Evolutionary conservation across 2,329 filamentous ascomycete species (phyloP).

Genomic region (Aureobasidium vineae): DNA sequence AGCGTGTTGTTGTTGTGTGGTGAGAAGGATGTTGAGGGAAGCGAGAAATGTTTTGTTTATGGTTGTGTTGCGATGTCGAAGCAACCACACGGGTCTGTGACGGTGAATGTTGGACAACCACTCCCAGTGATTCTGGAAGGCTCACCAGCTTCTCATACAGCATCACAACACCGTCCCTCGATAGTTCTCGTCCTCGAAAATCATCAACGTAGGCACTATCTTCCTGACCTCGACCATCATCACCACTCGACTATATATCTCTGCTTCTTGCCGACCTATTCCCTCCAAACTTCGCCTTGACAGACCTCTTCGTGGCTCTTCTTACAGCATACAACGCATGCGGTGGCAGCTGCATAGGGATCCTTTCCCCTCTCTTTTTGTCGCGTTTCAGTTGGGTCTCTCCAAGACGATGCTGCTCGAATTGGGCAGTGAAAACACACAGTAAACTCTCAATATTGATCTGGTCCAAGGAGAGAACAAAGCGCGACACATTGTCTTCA

Average conservation of each 20-base stretch:
- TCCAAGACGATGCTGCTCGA: too few species aligned
- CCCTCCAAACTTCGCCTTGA: constrained; percentile 32
- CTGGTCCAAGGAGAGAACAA: too few species aligned
- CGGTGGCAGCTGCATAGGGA: too few species aligned
- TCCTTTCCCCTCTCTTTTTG: too few species aligned
- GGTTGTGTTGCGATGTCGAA: background rate
- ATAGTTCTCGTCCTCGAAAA: background rate
- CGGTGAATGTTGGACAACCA: background rate
- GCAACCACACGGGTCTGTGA: background rate
- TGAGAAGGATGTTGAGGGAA: background rate
- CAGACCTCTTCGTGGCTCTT: too few species aligned
- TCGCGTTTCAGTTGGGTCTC: too few species aligned
- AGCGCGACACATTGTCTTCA: too few species aligned
- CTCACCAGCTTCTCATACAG: background rate
- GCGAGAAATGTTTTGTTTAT: background rate
- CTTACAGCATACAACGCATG: too few species aligned
- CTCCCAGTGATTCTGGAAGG: background rate
- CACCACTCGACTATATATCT: background rate
- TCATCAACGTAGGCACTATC: background rate
- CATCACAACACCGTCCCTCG: background rate
- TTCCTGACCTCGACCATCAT: background rate
- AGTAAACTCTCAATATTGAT: too few species aligned
- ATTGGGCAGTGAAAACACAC: too few species aligned
- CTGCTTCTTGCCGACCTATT: background rate
- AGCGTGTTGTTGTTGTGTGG: background rate